Base-by-base conservation (phyloP, 208 protist species). In the Acanthamoeba sp. region DNA sequence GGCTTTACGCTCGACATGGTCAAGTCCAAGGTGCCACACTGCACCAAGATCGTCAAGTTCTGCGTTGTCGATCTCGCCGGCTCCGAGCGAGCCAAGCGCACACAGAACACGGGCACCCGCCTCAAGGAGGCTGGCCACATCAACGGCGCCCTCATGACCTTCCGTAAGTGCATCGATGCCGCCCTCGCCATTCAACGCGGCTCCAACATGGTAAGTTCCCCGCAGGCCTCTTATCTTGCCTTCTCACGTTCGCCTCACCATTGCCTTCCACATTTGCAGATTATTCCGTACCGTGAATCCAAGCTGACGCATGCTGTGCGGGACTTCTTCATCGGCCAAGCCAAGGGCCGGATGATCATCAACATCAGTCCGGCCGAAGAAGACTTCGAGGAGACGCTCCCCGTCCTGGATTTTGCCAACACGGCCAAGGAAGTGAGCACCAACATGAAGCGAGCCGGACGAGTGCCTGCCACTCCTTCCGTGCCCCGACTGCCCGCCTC, bases 81-180 rank as follows among this genome's bases (percentile, higher is more conserved):
- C 6, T 97, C 95, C 22, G 96, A 97, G 89, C 40, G 95, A 6
- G 71, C 91, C 34, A 80, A 27, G n/a, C 95, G 95, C 45, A 97
- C 96, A 32, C 24, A 87, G 22, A 95, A 57, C 52, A 73, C 18
- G 0, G 97, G 97, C 48, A 45, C 84, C 3, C 85, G 94, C 24
- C 96, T 98, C 16, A 96, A 96, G 84, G 97, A 98, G 69, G 96
- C 96, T 2, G 78, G 73, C 27, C 94, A 95, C 59, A 98, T 98
- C 48, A 98, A 98, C 95, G 82, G 76, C 1, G 96, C 95, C 4
- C 96, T 98, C 9, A 95, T 96, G n/a, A 95, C 50, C 0, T 95
- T 98, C 18, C 93, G 96, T 9, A 95, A 96, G 52, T 97, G 96
- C 78, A 95, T 98, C 48, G 93, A 96, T 32, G 90, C 94, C 10